These are phyloP conservation scores for Puccinia novopanici DNA, from an alignment of 1,284 basidiomycete genomes.

Conservation along the genomic window DNA sequence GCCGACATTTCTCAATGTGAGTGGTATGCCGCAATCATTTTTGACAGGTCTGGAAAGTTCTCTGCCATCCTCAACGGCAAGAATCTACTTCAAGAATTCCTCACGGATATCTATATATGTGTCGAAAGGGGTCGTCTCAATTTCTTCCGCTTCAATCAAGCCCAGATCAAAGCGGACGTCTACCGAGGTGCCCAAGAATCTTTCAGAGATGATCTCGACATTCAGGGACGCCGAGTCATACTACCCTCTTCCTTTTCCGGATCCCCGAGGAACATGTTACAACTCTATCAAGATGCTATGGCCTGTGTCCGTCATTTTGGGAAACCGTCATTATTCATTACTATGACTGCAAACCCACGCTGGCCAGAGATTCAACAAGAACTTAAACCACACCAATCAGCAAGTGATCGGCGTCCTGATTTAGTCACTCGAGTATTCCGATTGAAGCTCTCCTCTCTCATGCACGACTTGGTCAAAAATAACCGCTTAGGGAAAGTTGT, in stretches of 20 bases:
- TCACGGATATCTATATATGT: slow-evolving; percentile 60
- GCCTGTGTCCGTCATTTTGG: slow-evolving; percentile 59
- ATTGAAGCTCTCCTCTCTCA: neutral
- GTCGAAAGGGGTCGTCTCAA: too few relatives aligned
- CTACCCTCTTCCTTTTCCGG: slow-evolving; percentile 61
- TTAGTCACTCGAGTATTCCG: neutral
- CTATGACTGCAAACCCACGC: too few relatives aligned
- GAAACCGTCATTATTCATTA: too few relatives aligned
- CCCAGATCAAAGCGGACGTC: too few relatives aligned
- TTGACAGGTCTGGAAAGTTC: neutral
- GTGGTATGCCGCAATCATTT: slow-evolving; percentile 13
- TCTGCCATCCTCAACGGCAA: neutral
- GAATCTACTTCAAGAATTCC: slow-evolving; percentile 61
- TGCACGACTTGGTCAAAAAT: neutral
- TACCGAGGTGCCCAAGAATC: neutral
- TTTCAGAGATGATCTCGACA: slow-evolving; percentile 37
- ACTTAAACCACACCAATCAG: too few relatives aligned
- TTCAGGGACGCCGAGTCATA: slow-evolving; percentile 59
- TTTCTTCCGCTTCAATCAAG: too few relatives aligned
- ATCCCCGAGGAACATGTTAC: slow-evolving; percentile 59
- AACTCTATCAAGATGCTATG: too few relatives aligned
- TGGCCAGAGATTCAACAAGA: too few relatives aligned
- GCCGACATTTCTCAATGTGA: neutral
- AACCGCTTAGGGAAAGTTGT: neutral
- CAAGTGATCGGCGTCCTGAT: too few relatives aligned